Evolutionary conservation across 2,329 filamentous ascomycete species (phyloP).

Genomic region (Fusarium oxysporum): DNA sequence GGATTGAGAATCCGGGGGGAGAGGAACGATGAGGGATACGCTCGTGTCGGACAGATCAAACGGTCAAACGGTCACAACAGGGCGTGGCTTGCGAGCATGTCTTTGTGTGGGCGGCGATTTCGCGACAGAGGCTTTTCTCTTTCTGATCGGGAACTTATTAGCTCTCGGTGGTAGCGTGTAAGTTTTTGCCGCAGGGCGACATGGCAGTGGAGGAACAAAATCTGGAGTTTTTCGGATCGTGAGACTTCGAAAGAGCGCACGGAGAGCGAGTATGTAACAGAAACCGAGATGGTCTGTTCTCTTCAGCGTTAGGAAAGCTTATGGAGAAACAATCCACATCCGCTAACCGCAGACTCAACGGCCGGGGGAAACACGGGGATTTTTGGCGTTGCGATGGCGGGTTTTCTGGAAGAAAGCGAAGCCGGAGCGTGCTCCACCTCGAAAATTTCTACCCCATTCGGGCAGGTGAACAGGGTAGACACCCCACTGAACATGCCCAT

Average conservation of each 20-base stretch:
- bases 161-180: not conserved
- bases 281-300: conserved; percentile 17
- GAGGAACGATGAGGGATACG: conserved; percentile 2
- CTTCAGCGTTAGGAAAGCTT: conserved; percentile 9
- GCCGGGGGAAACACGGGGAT: conserved; percentile 29
- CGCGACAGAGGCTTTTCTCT: conserved; percentile 5
- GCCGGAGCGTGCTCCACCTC: conserved; percentile 24
- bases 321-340: conserved; percentile 25
- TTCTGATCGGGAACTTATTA: not conserved
- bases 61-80: conserved; percentile 40
- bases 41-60: conserved; percentile 43
- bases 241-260: conserved; percentile 12
- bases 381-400: conserved; percentile 35
- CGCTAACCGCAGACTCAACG: conserved; percentile 6
- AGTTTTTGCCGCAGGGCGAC: conserved; percentile 1
- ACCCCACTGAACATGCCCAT: conserved; percentile 2
- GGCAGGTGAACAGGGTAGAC: conserved; percentile 32
- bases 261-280: conserved; percentile 19
- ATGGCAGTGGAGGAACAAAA: conserved; percentile 8
- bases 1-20: conserved; percentile 10
- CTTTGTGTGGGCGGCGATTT: conserved; percentile 27
- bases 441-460: conserved; percentile 30
- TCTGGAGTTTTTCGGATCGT: not conserved
- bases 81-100: conserved; percentile 39
- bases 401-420: conserved; percentile 45